Evolutionary conservation across 139 green algal genomes (phyloP), one percentile per base, ranked within the genome.

Genomic region (Zygnema circumcarinatum): DNA sequence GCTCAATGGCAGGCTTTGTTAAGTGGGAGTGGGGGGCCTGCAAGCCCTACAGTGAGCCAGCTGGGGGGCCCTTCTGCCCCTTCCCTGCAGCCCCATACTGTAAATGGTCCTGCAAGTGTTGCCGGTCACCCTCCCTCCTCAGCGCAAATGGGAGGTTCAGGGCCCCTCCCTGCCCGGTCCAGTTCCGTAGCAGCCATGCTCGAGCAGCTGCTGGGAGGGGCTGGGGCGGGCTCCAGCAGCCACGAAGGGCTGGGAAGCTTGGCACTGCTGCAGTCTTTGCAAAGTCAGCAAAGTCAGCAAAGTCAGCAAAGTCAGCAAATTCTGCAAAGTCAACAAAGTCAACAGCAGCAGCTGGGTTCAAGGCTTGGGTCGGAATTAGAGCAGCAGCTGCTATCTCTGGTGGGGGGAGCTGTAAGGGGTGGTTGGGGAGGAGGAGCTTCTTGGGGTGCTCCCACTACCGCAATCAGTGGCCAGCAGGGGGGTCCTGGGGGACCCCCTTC

Each of bases 161-260:
- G n/a, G n/a, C n/a, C n/a, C n/a, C n/a, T n/a, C n/a, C n/a, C n/a
- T n/a, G n/a, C n/a, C n/a, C n/a, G n/a, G n/a, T n/a, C n/a, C n/a
- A n/a, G n/a, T n/a, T n/a, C 16, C 47, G 16, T 62, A 16, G 7
- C 47, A 25, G 47, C 47, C 7, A 62, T 62, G 47, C 3, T 78
- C 11, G 69, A 78, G 69, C 69, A 78, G 69, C 69, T 78, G 3
- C 35, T 78, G 69, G 36, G 69, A 16, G 69, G 69, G 11, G 36
- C 7, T 38, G 69, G 69, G 11, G 69, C 7, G 16, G 69, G 69
- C 16, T 39, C 69, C 7, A 39, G 11, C 69, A 16, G 69, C 7
- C 7, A 3, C 69, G 69, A 39, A 7, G 69, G 3, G 7, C 16
- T 78, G 35, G 69, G 11, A 39, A 20, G 69, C 3, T 78, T 62